Evolutionary conservation across 495 filamentous ascomycete species (phyloP), one percentile per base, ranked within the genome.

Genomic region (Barbatosphaeria neglecta): DNA sequence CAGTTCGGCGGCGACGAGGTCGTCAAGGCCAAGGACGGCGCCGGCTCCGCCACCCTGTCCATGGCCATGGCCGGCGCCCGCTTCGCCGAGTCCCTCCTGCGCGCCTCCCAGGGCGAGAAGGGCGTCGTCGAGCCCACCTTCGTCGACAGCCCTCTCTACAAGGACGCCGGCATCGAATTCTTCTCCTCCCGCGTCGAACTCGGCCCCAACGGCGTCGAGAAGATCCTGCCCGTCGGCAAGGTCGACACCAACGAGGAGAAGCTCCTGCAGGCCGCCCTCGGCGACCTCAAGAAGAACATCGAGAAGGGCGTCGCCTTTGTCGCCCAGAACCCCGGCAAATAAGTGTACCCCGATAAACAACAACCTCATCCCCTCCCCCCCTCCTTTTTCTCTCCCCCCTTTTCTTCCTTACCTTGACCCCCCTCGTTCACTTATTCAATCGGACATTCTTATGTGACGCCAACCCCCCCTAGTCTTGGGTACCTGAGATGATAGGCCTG

Each of bases 1-100:
- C 92, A 98, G 74, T 98, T 97, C 70, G 92, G 92, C 67, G 92
- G 92, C 77, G 92, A 98, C 67, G 92, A 98, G 80, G 92, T 98
- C 52, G 92, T 98, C 67, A 82, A 95, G 78, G 92, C 92, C 65
- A 98, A 98, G 82, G 89, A 87, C 66, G 92, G 92, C 69, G 89
- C 90, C 59, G 92, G 92, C 54, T 97, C 93, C 50, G 92, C 92
- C 64, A 98, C 92, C 50, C 84, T 98, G 50, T 95, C 88, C 67
- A 98, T 98, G 92, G 92, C 92, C 56, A 92, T 93, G 79, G 92
- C 92, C 58, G 92, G 92, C 77, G 89, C 89, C 53, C 87, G 92
- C 62, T 94, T 98, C 77, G 88, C 92, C 54, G 90, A 96, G 75
- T 83, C 82, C 57, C 73, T 98, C 51, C 84, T 98, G 64, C 88